Conservation (phyloP, 768 basidiomycete species). For the Dentipellis sp. region DNA sequence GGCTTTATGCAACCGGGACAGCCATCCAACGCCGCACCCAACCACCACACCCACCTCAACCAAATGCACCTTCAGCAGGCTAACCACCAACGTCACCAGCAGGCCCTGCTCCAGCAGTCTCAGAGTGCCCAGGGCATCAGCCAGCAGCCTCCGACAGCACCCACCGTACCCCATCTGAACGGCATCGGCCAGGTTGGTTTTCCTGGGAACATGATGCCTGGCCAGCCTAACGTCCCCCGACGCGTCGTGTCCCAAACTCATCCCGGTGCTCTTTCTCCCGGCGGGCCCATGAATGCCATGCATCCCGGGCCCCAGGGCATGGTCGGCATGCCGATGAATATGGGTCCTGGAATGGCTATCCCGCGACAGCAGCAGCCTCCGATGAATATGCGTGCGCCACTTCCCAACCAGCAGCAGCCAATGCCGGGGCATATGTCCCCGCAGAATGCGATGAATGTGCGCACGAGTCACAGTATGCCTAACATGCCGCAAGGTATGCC, state of each 20-base stretch:
- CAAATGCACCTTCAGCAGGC: background rate
- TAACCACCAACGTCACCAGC: constrained; percentile 11
- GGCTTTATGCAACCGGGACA: background rate
- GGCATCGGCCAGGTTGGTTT: constrained; percentile 32
- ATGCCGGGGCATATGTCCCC: constrained; percentile 31
- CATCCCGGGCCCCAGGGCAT: constrained; percentile 27
- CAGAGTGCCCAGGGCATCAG: constrained; percentile 26
- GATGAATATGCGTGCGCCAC: constrained; percentile 21
- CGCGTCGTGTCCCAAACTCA: constrained; percentile 52
- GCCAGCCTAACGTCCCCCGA: constrained; percentile 28
- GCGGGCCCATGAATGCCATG: constrained; percentile 25
- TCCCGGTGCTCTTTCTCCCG: constrained; percentile 24
- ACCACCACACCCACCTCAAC: background rate
- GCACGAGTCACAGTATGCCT: constrained; percentile 28
- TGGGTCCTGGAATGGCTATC: constrained; percentile 29
- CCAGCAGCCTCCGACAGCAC: constrained; percentile 19
- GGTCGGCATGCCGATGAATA: constrained; percentile 20
- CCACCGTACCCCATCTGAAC: constrained; percentile 26
- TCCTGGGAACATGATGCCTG: constrained; percentile 32
- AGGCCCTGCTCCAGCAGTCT: constrained; percentile 21
- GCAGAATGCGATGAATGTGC: constrained; percentile 17
- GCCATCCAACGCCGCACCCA: constrained; percentile 16
- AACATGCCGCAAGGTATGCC: constrained; percentile 22
- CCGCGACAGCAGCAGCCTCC: constrained; percentile 24
- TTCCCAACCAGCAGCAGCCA: constrained; percentile 21